phyloP scores from a whole-genome alignment of 495 filamentous ascomycete genomes.

The Penicillium cinerascens region DNA sequence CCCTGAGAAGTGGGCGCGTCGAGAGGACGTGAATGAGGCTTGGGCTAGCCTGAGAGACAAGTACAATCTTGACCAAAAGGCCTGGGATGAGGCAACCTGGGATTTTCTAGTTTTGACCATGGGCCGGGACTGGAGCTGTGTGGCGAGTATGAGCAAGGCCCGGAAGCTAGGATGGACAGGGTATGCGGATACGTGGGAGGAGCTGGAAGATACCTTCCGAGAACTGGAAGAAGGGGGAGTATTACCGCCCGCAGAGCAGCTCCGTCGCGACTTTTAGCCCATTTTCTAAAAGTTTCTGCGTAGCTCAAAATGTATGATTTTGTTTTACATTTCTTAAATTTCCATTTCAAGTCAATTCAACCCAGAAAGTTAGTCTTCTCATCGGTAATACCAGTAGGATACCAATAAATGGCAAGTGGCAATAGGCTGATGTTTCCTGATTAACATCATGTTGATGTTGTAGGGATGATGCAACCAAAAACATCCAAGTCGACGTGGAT shows the following conservation, averaged over 20 bases:
- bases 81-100: conserved; percentile 57
- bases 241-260: conserved; percentile 10
- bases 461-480: too few relatives aligned
- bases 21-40: conserved; percentile 47
- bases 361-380: too few relatives aligned
- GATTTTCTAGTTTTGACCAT: conserved; percentile 48
- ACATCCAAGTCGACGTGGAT: background rate
- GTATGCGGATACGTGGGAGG: conserved; percentile 50
- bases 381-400: too few relatives aligned
- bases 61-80: conserved; percentile 45
- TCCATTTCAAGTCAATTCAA: background rate
- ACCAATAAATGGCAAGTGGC: too few relatives aligned
- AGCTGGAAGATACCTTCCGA: conserved; percentile 44
- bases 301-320: background rate
- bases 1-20: conserved; percentile 49
- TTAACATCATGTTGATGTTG: too few relatives aligned
- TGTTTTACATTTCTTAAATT: background rate
- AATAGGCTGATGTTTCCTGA: too few relatives aligned
- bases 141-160: conserved; percentile 57
- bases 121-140: conserved; percentile 44
- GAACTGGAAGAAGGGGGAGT: conserved; percentile 36
- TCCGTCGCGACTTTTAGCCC: background rate
- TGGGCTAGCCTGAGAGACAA: conserved; percentile 44
- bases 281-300: background rate
- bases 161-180: conserved; percentile 41